phyloP scores from a whole-genome alignment of 2,329 filamentous ascomycete genomes.

The Penicillium sp. region DNA sequence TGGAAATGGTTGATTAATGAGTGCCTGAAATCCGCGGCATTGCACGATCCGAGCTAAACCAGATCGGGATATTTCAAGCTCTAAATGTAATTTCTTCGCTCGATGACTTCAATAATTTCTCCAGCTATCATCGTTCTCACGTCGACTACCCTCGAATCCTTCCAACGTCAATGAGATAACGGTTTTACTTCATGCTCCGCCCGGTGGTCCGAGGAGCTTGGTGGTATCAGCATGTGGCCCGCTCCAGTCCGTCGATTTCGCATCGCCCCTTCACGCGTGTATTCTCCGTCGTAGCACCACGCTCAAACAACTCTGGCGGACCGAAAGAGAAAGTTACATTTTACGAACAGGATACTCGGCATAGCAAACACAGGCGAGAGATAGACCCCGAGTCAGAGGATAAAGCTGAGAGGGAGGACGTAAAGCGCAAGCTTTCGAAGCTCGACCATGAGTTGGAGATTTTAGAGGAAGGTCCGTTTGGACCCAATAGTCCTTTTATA shows the following conservation, averaged over 20 bases:
- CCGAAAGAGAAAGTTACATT: slow-evolving; percentile 49
- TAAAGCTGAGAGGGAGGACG: slow-evolving; percentile 40
- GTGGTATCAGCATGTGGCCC: slow-evolving; percentile 49
- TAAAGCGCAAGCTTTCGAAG: slow-evolving; percentile 44
- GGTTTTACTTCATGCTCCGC: slow-evolving; percentile 48
- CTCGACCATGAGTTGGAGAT: slow-evolving; percentile 47
- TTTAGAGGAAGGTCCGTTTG: slow-evolving; percentile 49
- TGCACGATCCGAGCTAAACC: slow-evolving; percentile 37
- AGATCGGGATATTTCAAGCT: slow-evolving; percentile 27
- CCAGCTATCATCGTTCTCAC: background rate
- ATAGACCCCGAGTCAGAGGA: slow-evolving; percentile 48
- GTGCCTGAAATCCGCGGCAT: slow-evolving; percentile 20
- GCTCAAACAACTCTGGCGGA: slow-evolving; percentile 38
- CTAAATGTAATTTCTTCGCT: slow-evolving; percentile 11
- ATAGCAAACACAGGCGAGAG: slow-evolving; percentile 41
- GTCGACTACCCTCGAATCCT: background rate
- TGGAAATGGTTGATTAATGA: background rate
- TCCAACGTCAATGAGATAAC: slow-evolving; percentile 39
- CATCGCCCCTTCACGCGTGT: slow-evolving; percentile 30
- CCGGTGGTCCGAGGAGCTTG: slow-evolving; percentile 49
- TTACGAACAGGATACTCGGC: slow-evolving; percentile 47
- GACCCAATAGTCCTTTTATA: slow-evolving; percentile 51
- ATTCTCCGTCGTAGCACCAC: slow-evolving; percentile 38
- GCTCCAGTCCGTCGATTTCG: slow-evolving; percentile 35
- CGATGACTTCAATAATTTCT: slow-evolving; percentile 16